Base-by-base conservation (phyloP, 2,329 filamentous ascomycete genomes). In the Apiospora pterosperma region DNA sequence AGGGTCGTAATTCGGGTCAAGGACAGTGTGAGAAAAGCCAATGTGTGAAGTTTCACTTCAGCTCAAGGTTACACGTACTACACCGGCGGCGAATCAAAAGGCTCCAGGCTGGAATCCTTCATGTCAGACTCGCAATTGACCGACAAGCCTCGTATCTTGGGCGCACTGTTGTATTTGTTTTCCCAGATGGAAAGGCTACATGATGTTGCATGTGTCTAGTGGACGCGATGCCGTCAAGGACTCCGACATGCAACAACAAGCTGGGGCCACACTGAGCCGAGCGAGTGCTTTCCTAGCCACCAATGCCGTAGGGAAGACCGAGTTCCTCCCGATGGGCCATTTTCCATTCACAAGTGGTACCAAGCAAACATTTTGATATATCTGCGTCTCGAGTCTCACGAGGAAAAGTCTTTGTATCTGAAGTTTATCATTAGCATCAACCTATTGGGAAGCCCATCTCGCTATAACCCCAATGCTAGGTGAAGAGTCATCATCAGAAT, bases 351-450 rank as follows among this genome's bases (percentile, higher is more conserved):
- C 14, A 16, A 1, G 16, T 10, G 5, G 0, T 34, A 19, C 16
- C 16, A 34, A n/a, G 25, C 14, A 48, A 19, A 28, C 38, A 41
- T 23, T 48, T 48, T 12, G 16, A 34, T 55, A n/a, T 34, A 52
- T 52, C 14, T 19, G n/a, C n/a, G 48, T n/a, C 25, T 34, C 25
- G 48, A 55, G 34, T 28, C 48, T n/a, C 48, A 21, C 16, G 28
- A 28, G 14, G 28, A 55, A n/a, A n/a, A 34, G 28, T 48, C 25
- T 34, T 55, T 34, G 14, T 55, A 34, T 55, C 48, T 55, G 48
- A 34, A 55, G 48, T 55, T 55, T 55, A 11, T 55, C 48, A 55
- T 55, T 55, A 55, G 48, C 48, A 55, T 55, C 48, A 55, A 55
- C 48, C 25, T 55, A 34, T 55, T 5, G 48, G 48, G 48, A 12